Percentiles rank a stretch among this genome's conserved stretches.
Evolutionary conservation across 140 eudicot genomes (phyloP).

Genomic region (Ambrosia hybrid): DNA sequence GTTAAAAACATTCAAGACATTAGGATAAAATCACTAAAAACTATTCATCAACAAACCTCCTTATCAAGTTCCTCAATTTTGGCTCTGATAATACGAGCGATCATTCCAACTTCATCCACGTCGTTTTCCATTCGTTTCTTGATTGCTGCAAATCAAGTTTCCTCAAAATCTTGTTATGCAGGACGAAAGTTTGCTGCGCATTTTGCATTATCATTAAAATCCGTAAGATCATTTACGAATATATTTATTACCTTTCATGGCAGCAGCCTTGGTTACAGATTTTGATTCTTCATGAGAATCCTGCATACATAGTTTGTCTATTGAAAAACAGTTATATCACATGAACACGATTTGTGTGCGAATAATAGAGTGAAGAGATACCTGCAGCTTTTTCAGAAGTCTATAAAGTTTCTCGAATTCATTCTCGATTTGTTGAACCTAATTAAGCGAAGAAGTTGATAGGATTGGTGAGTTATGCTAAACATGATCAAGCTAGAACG

Average conservation of each 20-base stretch:
- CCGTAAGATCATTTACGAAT: not conserved
- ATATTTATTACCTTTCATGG: slow-evolving; percentile 71
- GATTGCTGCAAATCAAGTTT: slow-evolving; percentile 44
- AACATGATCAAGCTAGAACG: not conserved
- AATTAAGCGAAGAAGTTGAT: slow-evolving; percentile 11
- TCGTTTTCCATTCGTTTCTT: slow-evolving; percentile 91
- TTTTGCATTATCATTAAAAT: not conserved
- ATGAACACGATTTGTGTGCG: not conserved
- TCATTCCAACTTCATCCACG: slow-evolving; percentile 79
- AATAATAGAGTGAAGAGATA: not conserved
- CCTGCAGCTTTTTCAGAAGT: slow-evolving; percentile 33
- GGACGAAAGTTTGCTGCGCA: too few species aligned
- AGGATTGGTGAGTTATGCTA: not conserved
- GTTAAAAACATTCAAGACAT: not conserved
- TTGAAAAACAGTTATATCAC: not conserved
- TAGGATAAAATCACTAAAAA: not conserved
- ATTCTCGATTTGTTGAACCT: slow-evolving; percentile 36
- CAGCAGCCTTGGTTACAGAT: slow-evolving; percentile 76
- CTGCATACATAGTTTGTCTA: slow-evolving; percentile 31
- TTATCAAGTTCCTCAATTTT: slow-evolving; percentile 81
- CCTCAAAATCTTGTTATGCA: slow-evolving; percentile 10
- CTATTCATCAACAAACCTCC: slow-evolving; percentile 47
- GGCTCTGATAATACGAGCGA: slow-evolving; percentile 74
- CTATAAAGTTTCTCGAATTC: slow-evolving; percentile 29
- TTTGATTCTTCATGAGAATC: slow-evolving; percentile 91